Evolutionary conservation across 306 rosid species (phyloP).

Genomic region (Fagus crenata): DNA sequence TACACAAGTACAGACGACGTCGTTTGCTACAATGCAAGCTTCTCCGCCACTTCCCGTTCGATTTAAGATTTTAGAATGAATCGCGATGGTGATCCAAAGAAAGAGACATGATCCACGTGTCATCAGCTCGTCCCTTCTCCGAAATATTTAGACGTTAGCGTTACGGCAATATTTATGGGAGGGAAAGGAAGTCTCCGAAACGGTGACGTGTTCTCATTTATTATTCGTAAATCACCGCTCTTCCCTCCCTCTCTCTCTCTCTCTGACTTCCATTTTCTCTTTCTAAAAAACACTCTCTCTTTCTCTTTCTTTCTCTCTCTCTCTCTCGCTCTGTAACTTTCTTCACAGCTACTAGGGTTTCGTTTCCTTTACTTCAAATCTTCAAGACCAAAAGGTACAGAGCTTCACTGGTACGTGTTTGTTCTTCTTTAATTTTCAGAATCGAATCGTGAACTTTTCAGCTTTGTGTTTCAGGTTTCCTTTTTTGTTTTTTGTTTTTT

Average conservation of each 20-base stretch:
- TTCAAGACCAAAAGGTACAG: slow-evolving; percentile 36
- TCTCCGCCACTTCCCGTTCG: slow-evolving; percentile 43
- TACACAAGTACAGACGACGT: slow-evolving; percentile 24
- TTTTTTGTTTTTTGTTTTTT: slow-evolving; percentile 1
- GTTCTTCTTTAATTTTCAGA: slow-evolving; percentile 24
- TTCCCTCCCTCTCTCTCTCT: slow-evolving; percentile 33
- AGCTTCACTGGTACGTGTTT: slow-evolving; percentile 53
- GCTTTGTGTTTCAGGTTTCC: slow-evolving; percentile 21
- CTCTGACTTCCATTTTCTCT: slow-evolving; percentile 26
- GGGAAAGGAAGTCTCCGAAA: slow-evolving; percentile 22
- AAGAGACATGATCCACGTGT: slow-evolving; percentile 46
- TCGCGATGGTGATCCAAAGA: slow-evolving; percentile 24
- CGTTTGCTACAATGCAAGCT: slow-evolving; percentile 12
- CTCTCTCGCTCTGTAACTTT: slow-evolving; percentile 35
- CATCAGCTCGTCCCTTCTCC: neutral
- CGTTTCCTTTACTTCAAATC: slow-evolving; percentile 66
- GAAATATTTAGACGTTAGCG: slow-evolving; percentile 40
- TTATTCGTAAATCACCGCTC: slow-evolving; percentile 54
- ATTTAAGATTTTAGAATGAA: slow-evolving; percentile 35
- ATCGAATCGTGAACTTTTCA: neutral
- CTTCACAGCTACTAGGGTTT: slow-evolving; percentile 59
- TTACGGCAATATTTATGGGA: slow-evolving; percentile 40
- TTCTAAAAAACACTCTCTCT: slow-evolving; percentile 13
- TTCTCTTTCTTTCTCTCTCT: slow-evolving; percentile 30
- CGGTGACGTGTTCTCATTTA: slow-evolving; percentile 57